Conservation (phyloP, 2,329 filamentous ascomycete genomes). For the Clonostachys byssicola region DNA sequence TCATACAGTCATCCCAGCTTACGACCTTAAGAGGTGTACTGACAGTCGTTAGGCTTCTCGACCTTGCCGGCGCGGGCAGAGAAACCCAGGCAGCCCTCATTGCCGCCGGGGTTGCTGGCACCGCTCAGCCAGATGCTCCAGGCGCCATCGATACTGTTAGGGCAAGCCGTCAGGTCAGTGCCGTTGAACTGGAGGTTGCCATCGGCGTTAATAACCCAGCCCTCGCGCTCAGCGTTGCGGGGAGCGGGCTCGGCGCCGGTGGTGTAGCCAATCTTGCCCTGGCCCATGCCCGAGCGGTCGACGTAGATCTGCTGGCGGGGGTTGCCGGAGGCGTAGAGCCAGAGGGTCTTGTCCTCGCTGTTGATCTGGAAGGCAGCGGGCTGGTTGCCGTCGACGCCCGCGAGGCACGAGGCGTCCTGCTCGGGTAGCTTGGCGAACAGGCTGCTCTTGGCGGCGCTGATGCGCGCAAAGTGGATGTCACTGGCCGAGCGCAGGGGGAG, state of each 20-base stretch:
- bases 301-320: constrained; percentile 44
- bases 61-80: constrained; percentile 18
- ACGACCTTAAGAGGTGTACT: constrained; percentile 20
- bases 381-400: constrained; percentile 16
- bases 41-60: constrained; percentile 26
- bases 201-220: constrained; percentile 37
- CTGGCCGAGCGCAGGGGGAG: constrained; percentile 45
- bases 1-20: no score
- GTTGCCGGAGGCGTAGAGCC: constrained; percentile 35
- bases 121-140: constrained; percentile 34
- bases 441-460: constrained; percentile 37
- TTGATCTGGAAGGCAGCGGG: constrained; percentile 26
- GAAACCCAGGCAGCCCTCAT: constrained; percentile 29
- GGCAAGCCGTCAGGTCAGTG: constrained; percentile 46
- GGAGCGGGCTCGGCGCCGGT: constrained; percentile 33
- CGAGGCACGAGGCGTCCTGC: constrained; percentile 45
- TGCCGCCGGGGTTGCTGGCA: constrained; percentile 24
- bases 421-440: constrained; percentile 36
- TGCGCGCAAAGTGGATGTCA: constrained; percentile 36
- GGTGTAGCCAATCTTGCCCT: constrained; percentile 48
- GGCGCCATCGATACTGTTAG: constrained; percentile 32
- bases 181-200: constrained; percentile 41
- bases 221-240: constrained; percentile 35
- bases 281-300: constrained; percentile 55
- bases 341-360: constrained; percentile 38